Conservation (phyloP, 2,329 filamentous ascomycete species). For the Exserohilum rostratum region DNA sequence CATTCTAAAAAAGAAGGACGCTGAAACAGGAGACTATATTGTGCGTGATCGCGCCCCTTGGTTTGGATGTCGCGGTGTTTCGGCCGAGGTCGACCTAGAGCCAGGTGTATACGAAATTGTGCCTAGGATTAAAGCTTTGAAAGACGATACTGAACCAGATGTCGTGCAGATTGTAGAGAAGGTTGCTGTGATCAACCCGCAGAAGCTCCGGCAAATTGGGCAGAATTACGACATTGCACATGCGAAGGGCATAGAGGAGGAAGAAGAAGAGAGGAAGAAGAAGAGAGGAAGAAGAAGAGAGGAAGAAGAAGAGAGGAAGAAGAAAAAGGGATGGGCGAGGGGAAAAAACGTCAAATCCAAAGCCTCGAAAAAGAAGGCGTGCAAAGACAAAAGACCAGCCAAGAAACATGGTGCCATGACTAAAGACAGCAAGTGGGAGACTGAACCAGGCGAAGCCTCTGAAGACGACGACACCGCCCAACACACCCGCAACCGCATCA, state of each 20-base stretch:
- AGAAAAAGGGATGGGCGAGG: constrained; percentile 35
- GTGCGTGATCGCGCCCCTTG: constrained; percentile 58
- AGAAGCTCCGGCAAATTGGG: constrained; percentile 67
- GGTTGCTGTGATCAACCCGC: constrained; percentile 46
- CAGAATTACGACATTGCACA: constrained; percentile 73
- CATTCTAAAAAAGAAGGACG: constrained; percentile 59
- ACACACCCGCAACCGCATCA: too few relatives aligned
- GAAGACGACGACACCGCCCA: too few relatives aligned
- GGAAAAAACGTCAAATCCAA: constrained; percentile 42
- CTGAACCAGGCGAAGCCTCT: too few relatives aligned
- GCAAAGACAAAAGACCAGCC: too few relatives aligned
- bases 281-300: constrained; percentile 47
- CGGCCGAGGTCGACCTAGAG: constrained; percentile 74
- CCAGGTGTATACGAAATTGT: constrained; percentile 76
- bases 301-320: constrained; percentile 41
- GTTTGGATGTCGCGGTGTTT: constrained; percentile 73
- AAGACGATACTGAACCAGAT: constrained; percentile 54
- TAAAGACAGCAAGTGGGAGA: too few relatives aligned
- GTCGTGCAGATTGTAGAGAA: constrained; percentile 68
- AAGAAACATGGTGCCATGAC: too few relatives aligned
- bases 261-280: constrained; percentile 50
- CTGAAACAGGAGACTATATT: constrained; percentile 57
- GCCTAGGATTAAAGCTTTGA: constrained; percentile 72
- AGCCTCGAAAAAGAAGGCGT: constrained; percentile 32
- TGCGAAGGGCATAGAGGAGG: constrained; percentile 64